phyloP scores from a whole-genome alignment of 495 filamentous ascomycete species.

The Penicillium crystallinum region DNA sequence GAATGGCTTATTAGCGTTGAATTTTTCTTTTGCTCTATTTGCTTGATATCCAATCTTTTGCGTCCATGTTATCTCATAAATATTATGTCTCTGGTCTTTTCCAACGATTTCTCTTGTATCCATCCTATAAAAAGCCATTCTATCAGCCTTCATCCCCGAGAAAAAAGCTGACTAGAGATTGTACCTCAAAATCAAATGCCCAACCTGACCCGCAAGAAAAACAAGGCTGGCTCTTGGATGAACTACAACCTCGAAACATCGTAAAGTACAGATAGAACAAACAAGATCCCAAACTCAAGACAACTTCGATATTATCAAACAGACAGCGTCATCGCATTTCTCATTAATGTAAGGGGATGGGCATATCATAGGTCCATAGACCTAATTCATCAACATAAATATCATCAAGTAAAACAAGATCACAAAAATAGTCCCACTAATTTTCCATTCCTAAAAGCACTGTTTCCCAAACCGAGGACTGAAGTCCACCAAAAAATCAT shows the following conservation, averaged over 20 bases:
- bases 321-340: conserved; percentile 2
- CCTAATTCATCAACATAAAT: conserved; percentile 1
- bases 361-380: conserved; percentile 6
- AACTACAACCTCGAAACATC: too few relatives aligned
- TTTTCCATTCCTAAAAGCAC: background rate
- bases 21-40: background rate
- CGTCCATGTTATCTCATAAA: background rate
- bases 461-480: background rate
- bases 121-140: background rate
- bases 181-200: too few relatives aligned
- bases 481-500: background rate
- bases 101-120: background rate
- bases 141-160: too few relatives aligned
- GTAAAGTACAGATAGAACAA: too few relatives aligned
- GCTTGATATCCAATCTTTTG: background rate
- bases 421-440: background rate
- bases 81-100: background rate
- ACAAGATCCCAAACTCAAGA: too few relatives aligned
- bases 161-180: too few relatives aligned
- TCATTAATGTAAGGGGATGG: conserved; percentile 9
- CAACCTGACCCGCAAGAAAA: too few relatives aligned
- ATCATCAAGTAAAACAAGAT: background rate
- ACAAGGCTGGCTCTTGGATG: too few relatives aligned
- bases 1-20: background rate
- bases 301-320: too few relatives aligned